Evolutionary conservation across 345 rosid genomes (phyloP).

Genomic region (Passiflora organensis): DNA sequence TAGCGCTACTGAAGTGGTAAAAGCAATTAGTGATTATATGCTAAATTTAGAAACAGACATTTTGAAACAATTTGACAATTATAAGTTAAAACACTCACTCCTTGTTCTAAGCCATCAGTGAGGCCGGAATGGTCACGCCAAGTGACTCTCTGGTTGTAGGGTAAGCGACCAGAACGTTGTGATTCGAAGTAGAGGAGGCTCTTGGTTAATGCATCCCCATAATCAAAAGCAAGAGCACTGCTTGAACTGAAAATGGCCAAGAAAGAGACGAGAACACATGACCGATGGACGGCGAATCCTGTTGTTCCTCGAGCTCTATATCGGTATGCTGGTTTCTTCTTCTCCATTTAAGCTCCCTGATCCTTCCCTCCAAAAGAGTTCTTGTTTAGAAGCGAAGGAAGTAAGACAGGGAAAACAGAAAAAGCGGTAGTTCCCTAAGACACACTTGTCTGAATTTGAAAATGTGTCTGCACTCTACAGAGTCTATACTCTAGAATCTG

Average conservation of each 20-base stretch:
- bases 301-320: neutral
- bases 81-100: slow-evolving; percentile 10
- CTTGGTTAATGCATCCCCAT: slow-evolving; percentile 25
- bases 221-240: slow-evolving; percentile 6
- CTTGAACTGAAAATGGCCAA: slow-evolving; percentile 6
- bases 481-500: neutral
- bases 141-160: slow-evolving; percentile 23
- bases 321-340: neutral
- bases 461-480: neutral
- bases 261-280: slow-evolving; percentile 12
- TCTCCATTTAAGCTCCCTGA: slow-evolving; percentile 9
- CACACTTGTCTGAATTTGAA: neutral
- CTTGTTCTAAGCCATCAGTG: slow-evolving; percentile 31
- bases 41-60: neutral
- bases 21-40: too few species aligned
- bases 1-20: neutral
- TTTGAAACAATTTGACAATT: neutral
- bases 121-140: slow-evolving; percentile 35
- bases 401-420: neutral
- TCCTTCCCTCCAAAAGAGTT: slow-evolving; percentile 16
- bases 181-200: slow-evolving; percentile 34
- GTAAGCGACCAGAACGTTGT: slow-evolving; percentile 32
- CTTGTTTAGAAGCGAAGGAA: slow-evolving; percentile 11
- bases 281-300: slow-evolving; percentile 3
- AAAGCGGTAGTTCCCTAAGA: neutral